Base-by-base conservation (phyloP, 2,329 filamentous ascomycete species). In the Monosporascus sp. region DNA sequence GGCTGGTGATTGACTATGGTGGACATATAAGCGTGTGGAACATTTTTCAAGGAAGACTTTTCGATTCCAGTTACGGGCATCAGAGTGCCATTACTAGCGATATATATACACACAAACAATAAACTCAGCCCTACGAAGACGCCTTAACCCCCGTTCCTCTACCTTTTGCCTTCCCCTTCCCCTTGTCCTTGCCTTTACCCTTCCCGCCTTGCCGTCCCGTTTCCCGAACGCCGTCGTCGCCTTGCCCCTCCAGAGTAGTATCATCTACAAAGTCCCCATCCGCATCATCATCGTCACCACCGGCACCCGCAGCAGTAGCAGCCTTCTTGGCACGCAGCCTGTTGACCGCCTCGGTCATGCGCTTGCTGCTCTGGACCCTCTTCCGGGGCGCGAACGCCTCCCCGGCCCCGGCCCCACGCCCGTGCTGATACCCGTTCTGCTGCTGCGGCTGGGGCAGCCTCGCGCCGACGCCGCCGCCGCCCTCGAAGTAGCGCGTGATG, bases 401-500 rank as follows among this genome's bases (percentile, higher is more conserved):
- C 38, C 75, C 81, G 14, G n/a, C n/a, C n/a, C 27, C 50, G 5
- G 16, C 11, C 7, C 6, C 27, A 34, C n/a, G 20, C 31, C 48
- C 34, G 37, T 34, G 11, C 8, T 22, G 37, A 19, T 31, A 41
- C 31, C 48, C 17, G 2, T 26, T 17, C 22, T 20, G 17, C 49
- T 24, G 24, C 2, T 45, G 16, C 3, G 24, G 43, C 24, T 6
- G 43, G 22, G 43, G 43, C 22, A 46, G 14, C 66, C 73, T 50
- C 55, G 81, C 81, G 0, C 89, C 88, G 0, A 79, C 80, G 0
- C 89, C 89, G 0, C 91, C 85, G 5, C 76, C 73, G 0, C 93
- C 93, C 14, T 84, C 83, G 68, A 97, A 97, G 70, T 86, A 99
- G 24, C 86, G 80, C n/a, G 94, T 99, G 60, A 99, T 96, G 62